Evolutionary conservation across 257 asterid species (phyloP).

Genomic region (Nicotiana undulata): DNA sequence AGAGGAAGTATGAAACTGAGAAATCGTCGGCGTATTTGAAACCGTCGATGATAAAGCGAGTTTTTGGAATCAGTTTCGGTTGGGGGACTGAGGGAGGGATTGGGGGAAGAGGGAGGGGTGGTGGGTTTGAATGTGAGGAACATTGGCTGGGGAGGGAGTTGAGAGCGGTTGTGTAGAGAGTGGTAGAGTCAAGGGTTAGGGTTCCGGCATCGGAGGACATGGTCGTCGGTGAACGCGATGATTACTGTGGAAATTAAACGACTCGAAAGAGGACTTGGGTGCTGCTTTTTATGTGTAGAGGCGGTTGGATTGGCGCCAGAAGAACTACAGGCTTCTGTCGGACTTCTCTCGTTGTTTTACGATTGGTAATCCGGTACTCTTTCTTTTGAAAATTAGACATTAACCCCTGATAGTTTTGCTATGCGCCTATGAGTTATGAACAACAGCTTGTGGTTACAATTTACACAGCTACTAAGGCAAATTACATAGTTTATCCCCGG

Average conservation of each 20-base stretch:
- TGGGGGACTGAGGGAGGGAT: slow-evolving; percentile 46
- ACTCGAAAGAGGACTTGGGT: neutral
- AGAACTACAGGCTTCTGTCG: neutral
- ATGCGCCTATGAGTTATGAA: neutral
- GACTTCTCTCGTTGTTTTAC: neutral
- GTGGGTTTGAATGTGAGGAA: slow-evolving; percentile 9
- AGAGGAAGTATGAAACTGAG: slow-evolving; percentile 77
- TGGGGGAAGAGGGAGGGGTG: slow-evolving; percentile 27
- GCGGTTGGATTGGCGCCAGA: slow-evolving; percentile 17
- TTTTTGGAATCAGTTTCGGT: slow-evolving; percentile 67
- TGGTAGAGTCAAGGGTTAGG: slow-evolving; percentile 43
- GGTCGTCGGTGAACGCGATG: slow-evolving; percentile 14
- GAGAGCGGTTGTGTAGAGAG: slow-evolving; percentile 43
- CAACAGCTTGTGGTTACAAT: no score
- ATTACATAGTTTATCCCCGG: no score
- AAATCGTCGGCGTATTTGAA: slow-evolving; percentile 56
- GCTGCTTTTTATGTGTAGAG: neutral
- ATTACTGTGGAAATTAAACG: neutral
- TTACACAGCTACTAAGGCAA: no score
- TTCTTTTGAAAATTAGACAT: neutral
- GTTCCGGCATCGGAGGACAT: slow-evolving; percentile 43
- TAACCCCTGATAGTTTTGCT: neutral
- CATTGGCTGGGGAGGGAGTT: slow-evolving; percentile 38
- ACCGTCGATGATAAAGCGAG: slow-evolving; percentile 83
- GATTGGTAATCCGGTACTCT: neutral